A percentile compares a stretch with the other conserved stretches of the same genome.
Conservation (phyloP, 306 rosid genomes). For the Medicago truncatula region MtrunA17r5.0-ANR NC_053044.1:48554001-48554500, state of each 20-base stretch:
- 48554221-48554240: not conserved
- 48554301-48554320: too few species aligned
- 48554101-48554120: not conserved
- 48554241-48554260: not conserved
- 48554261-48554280: not conserved
- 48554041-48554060: not conserved
- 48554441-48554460: not conserved
- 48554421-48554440: not conserved
- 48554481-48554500: too few species aligned
- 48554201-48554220: not conserved
- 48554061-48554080: too few species aligned
- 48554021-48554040: not conserved
- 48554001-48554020: not conserved
- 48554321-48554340: not conserved
- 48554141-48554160: not conserved
- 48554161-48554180: not conserved
- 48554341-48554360: conserved; percentile 18
- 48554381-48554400: not conserved
- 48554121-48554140: not conserved
- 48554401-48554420: not conserved
- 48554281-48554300: too few species aligned
- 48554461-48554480: not conserved
- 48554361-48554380: not conserved
- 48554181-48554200: not conserved
- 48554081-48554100: too few species aligned